phyloP scores from a whole-genome alignment of 148 eudicot genomes.

The Cornus controversa region DNA sequence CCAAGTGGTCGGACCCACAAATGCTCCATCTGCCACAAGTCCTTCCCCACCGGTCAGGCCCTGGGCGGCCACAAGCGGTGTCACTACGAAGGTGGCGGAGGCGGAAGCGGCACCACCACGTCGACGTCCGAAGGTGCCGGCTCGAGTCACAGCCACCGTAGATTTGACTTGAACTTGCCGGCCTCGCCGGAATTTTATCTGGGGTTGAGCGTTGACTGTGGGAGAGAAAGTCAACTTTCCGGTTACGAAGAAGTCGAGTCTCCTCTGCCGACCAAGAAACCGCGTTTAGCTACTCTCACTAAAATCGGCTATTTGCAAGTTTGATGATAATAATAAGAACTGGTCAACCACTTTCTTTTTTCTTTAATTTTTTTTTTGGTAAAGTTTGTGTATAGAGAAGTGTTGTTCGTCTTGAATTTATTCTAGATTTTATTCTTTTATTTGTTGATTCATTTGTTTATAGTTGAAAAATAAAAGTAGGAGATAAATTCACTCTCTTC shows the following conservation, averaged over 20 bases:
- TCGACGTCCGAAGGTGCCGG: conserved; percentile 15
- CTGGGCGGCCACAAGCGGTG: conserved; percentile 53
- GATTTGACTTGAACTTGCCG: conserved; percentile 51
- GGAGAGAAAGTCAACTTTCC: conserved; percentile 12
- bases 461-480: too few relatives aligned
- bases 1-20: conserved; percentile 33
- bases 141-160: conserved; percentile 20
- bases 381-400: too few relatives aligned
- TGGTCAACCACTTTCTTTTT: too few relatives aligned
- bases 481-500: too few relatives aligned
- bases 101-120: conserved; percentile 12
- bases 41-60: conserved; percentile 51
- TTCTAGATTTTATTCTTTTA: too few relatives aligned
- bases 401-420: too few relatives aligned
- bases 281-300: conserved; percentile 26
- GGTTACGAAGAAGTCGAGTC: conserved; percentile 56
- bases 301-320: not conserved
- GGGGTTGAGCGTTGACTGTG: conserved; percentile 35
- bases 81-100: conserved; percentile 41
- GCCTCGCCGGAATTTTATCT: conserved; percentile 30
- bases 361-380: too few relatives aligned
- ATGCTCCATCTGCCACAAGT: conserved; percentile 43
- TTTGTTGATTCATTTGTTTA: too few relatives aligned
- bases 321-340: not conserved
- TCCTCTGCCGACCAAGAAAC: conserved; percentile 43